phyloP scores from a whole-genome alignment of 108 stramenopile genomes.

The Mayamaea pseudoterrestris region DNA sequence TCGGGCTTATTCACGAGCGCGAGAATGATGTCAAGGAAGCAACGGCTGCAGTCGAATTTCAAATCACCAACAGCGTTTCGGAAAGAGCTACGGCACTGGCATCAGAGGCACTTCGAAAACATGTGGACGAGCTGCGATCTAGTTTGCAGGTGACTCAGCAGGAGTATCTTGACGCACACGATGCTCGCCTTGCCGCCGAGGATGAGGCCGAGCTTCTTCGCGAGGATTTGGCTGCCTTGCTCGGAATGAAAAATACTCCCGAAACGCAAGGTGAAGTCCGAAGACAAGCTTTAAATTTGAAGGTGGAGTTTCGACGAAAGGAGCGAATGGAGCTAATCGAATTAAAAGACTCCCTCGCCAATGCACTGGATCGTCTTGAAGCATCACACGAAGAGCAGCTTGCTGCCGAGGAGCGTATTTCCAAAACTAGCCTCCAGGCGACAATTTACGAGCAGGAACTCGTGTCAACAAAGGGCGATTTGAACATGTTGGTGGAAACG shows the following conservation, averaged over 20 bases:
- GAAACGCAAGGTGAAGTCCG: slow-evolving; percentile 25
- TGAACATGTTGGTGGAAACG: slow-evolving; percentile 48
- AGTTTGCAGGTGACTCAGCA: no score
- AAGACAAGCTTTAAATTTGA: slow-evolving; percentile 40
- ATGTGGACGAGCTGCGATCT: slow-evolving; percentile 54
- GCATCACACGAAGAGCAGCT: slow-evolving; percentile 41
- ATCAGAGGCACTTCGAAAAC: slow-evolving; percentile 41
- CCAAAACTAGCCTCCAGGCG: slow-evolving; percentile 41
- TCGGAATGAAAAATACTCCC: slow-evolving; percentile 41
- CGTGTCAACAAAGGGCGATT: slow-evolving; percentile 49
- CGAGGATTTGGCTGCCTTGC: slow-evolving; percentile 45
- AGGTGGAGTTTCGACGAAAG: slow-evolving; percentile 35
- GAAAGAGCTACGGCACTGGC: slow-evolving; percentile 53
- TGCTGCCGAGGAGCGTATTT: slow-evolving; percentile 41
- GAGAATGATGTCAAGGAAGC: slow-evolving; percentile 33
- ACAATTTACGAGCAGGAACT: slow-evolving; percentile 66
- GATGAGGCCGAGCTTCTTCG: slow-evolving; percentile 41
- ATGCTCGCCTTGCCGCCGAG: slow-evolving; percentile 35
- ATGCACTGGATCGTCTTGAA: slow-evolving; percentile 47
- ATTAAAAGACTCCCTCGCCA: slow-evolving; percentile 40
- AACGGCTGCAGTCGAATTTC: slow-evolving; percentile 46
- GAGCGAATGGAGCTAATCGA: slow-evolving; percentile 60
- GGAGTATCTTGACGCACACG: no score
- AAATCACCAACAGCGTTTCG: slow-evolving; percentile 58
- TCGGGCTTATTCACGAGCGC: slow-evolving; percentile 1